A percentile compares a stretch with the other conserved stretches of the same genome.
These are phyloP conservation scores for Lodderomyces beijingensis DNA, from an alignment of 1,139 yeast genomes.

Conservation along the genomic window DNA sequence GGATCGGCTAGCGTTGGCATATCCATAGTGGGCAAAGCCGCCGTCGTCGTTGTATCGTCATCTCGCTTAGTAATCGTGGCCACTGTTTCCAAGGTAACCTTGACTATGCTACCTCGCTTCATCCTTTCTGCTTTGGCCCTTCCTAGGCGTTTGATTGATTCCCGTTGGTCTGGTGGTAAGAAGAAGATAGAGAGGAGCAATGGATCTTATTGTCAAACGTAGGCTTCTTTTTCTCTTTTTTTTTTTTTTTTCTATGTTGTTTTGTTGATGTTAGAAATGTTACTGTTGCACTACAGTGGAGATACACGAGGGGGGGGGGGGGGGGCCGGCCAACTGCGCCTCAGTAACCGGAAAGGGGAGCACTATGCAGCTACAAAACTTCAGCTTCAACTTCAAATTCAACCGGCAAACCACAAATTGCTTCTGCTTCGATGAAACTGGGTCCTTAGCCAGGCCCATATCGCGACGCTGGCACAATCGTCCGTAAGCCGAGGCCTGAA, in stretches of 20 bases:
- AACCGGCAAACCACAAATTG: slow-evolving; percentile 12
- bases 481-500: slow-evolving; percentile 26
- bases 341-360: too few relatives aligned
- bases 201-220: too few relatives aligned
- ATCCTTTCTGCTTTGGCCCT: not conserved
- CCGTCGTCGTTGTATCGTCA: slow-evolving; percentile 8
- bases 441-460: slow-evolving; percentile 28
- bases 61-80: slow-evolving; percentile 10
- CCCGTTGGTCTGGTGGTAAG: too few relatives aligned
- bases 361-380: too few relatives aligned
- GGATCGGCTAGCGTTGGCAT: slow-evolving; percentile 16
- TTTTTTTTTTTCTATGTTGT: slow-evolving; percentile 1
- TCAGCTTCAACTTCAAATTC: too few relatives aligned
- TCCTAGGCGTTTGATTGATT: not conserved
- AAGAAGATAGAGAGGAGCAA: too few relatives aligned
- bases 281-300: not conserved
- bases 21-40: slow-evolving; percentile 6
- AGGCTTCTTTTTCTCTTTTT: slow-evolving; percentile 1
- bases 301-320: not conserved
- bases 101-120: slow-evolving; percentile 5
- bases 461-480: slow-evolving; percentile 31
- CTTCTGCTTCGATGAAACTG: slow-evolving; percentile 13
- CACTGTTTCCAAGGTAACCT: slow-evolving; percentile 8
- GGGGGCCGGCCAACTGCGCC: too few relatives aligned
- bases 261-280: not conserved